phyloP scores from a whole-genome alignment of 495 filamentous ascomycete genomes.

The Lasiosphaeris hirsuta region DNA sequence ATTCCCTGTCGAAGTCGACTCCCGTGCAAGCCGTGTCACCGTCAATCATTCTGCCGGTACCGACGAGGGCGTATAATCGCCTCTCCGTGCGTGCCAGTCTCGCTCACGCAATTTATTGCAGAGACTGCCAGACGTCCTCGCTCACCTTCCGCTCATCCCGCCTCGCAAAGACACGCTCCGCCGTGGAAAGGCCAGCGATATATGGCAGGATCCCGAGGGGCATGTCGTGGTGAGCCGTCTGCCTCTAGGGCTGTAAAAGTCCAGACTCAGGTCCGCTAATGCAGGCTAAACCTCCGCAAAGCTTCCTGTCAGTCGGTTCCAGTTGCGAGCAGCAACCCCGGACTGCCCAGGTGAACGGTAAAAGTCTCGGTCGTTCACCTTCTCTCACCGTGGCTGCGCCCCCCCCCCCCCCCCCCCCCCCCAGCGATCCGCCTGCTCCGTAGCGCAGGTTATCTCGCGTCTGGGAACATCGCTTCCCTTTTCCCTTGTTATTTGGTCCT shows the following conservation, averaged over 20 bases:
- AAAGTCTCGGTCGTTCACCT: neutral
- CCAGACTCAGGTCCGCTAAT: conserved; percentile 10
- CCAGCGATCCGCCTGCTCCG: neutral
- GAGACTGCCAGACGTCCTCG: no score
- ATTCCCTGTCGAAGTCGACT: conserved; percentile 10
- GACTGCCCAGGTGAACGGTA: neutral
- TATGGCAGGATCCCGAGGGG: neutral
- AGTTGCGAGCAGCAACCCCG: neutral
- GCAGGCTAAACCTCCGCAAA: conserved; percentile 16
- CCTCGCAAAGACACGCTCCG: conserved; percentile 6
- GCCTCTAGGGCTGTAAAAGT: neutral
- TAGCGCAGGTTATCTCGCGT: conserved; percentile 2
- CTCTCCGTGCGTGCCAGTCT: neutral
- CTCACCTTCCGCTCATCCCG: conserved; percentile 8
- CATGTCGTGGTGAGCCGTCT: neutral
- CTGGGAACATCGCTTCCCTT: neutral
- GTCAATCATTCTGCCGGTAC: conserved; percentile 25
- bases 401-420: no score
- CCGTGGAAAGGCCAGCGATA: neutral
- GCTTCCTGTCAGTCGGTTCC: conserved; percentile 8
- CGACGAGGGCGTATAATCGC: conserved; percentile 3
- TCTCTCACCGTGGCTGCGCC: no score
- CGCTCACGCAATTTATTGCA: no score
- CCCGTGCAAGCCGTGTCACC: conserved; percentile 18
- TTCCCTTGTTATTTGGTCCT: conserved; percentile 1